Percentiles rank a stretch among this genome's conserved stretches.
These are phyloP conservation scores for Aspergillus calidoustus DNA, from an alignment of 2,329 filamentous ascomycete species.

Conservation along the genomic window DNA sequence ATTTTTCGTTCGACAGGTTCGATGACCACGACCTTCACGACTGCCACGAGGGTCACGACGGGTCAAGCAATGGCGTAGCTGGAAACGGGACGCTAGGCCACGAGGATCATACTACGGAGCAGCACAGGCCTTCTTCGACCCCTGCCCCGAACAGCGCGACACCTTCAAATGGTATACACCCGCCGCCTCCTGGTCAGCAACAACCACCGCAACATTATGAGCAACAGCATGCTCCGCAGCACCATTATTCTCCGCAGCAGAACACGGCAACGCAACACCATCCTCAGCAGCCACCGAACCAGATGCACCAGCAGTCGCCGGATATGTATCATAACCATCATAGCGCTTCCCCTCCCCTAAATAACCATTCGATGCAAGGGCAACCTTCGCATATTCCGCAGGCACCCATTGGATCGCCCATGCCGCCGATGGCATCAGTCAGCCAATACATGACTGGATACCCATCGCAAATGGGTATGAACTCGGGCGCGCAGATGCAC, in stretches of 20 bases:
- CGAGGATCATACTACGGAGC: conserved; percentile 28
- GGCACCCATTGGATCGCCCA: conserved; percentile 56
- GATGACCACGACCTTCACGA: conserved; percentile 14
- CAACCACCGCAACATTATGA: conserved; percentile 17
- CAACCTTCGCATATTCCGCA: conserved; percentile 43
- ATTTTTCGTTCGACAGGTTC: conserved; percentile 13
- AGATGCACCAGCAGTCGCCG: conserved; percentile 31
- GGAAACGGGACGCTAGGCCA: conserved; percentile 19
- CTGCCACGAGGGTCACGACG: conserved; percentile 14
- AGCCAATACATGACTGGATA: conserved; percentile 58
- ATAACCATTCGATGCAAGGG: conserved; percentile 27
- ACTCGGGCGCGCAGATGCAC: conserved; percentile 54
- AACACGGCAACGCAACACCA: conserved; percentile 35
- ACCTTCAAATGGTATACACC: conserved; percentile 45
- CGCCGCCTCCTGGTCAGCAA: conserved; percentile 35
- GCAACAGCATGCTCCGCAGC: conserved; percentile 19
- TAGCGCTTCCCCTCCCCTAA: conserved; percentile 25
- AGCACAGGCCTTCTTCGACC: conserved; percentile 36
- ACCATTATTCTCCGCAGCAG: conserved; percentile 32
- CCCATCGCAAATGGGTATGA: conserved; percentile 41
- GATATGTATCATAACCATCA: conserved; percentile 40
- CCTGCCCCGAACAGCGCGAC: conserved; percentile 51
- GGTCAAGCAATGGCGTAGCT: conserved; percentile 6
- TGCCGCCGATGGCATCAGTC: conserved; percentile 59
- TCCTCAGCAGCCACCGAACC: conserved; percentile 28